These are phyloP conservation scores for Agaricus sinodeliciosus DNA, from an alignment of 768 basidiomycete species.

Conservation along the genomic window DNA sequence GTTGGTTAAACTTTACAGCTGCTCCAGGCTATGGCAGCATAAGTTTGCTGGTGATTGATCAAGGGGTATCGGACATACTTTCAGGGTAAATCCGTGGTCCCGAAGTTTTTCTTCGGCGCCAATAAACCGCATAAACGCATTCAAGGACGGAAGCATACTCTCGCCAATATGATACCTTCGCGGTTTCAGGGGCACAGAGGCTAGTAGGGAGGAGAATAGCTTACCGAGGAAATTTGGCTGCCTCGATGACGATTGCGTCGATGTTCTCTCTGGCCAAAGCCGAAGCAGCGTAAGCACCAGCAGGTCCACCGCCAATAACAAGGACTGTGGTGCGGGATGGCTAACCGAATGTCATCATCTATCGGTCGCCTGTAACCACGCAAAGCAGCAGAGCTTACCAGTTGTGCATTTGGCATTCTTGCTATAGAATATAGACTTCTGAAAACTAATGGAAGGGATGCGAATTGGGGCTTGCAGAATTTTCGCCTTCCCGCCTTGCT, in stretches of 20 bases:
- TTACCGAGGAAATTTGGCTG: slow-evolving; percentile 35
- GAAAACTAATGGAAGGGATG: not conserved
- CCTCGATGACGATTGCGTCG: slow-evolving; percentile 33
- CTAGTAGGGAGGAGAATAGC: too few relatives aligned
- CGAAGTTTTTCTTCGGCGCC: slow-evolving; percentile 27
- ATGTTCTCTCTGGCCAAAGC: slow-evolving; percentile 35
- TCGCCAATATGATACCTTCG: slow-evolving; percentile 33
- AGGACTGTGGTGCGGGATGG: slow-evolving; percentile 22
- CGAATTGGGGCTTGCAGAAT: not conserved
- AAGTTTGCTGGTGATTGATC: not conserved
- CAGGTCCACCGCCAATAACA: slow-evolving; percentile 41
- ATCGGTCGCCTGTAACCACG: not conserved
- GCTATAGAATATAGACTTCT: not conserved
- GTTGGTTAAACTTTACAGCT: slow-evolving; percentile 33
- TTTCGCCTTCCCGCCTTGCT: not conserved
- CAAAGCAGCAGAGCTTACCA: not conserved
- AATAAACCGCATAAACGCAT: slow-evolving; percentile 29
- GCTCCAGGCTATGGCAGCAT: slow-evolving; percentile 25
- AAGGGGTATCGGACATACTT: slow-evolving; percentile 17
- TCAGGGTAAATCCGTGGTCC: slow-evolving; percentile 25
- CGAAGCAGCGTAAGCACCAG: slow-evolving; percentile 39
- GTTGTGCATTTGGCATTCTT: not conserved
- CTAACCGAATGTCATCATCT: not conserved
- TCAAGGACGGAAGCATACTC: slow-evolving; percentile 29
- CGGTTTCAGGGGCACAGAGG: not conserved